Evolutionary conservation across 495 filamentous ascomycete species (phyloP), one percentile per base, ranked within the genome.

Genomic region (Talaromyces ruber): DNA sequence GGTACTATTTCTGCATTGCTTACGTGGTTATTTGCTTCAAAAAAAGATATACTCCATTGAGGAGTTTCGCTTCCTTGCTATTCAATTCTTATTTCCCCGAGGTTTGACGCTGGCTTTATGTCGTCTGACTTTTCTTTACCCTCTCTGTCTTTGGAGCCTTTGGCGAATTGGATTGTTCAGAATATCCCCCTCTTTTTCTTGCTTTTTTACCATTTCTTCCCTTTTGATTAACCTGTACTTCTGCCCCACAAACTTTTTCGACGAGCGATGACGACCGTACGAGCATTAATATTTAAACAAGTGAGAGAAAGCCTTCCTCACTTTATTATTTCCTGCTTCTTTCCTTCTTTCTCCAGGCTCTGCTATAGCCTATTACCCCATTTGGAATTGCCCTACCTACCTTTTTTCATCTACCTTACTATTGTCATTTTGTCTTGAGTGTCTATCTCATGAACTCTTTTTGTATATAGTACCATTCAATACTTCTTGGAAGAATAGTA

Each of bases 291-390:
- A 70, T 25, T 68, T 64, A n/a, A 47, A 47, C 18, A n/a, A 21
- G 18, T n/a, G 43, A 47, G 43, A 47, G 43, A 45, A 47, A 32
- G 30, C 4, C 9, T 62, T 61, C 18, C 62, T 65, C 52, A 58
- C 63, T 67, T 62, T 67, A 52, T 58, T 67, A 34, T 65, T 69
- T 11, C 67, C 65, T 61, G 64, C 69, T 57, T 64, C 63, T 65
- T 59, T 64, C 65, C 65, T 52, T 65, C 63, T 60, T 66, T 62
- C 60, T 62, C n/a, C n/a, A n/a, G n/a, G n/a, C n/a, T n/a, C n/a
- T n/a, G n/a, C n/a, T n/a, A n/a, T n/a, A n/a, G n/a, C n/a, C n/a
- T n/a, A n/a, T n/a, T n/a, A n/a, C n/a, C n/a, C n/a, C n/a, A n/a
- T n/a, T n/a, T n/a, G n/a, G 58, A 29, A 30, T 25, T 25, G 16